Evolutionary conservation across 257 asterid species (phyloP), one percentile per base, ranked within the genome.

Genomic region (Salvia miltiorrhiza): DNA sequence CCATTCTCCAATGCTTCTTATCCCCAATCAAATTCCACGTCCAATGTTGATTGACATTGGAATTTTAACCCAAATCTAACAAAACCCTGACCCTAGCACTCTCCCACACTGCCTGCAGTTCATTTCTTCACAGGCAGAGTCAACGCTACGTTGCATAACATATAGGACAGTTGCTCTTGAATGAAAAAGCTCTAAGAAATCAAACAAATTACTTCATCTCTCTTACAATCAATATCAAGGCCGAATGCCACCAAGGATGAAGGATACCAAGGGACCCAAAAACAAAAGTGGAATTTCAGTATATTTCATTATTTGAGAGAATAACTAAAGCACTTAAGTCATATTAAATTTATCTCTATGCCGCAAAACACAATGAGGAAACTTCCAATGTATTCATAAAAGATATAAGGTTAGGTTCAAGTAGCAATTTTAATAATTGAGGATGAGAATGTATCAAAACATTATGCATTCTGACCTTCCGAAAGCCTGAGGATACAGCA

Each of bases 401-500:
- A 24, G 69, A 49, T 16, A 33, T 17, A 52, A 58, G 13, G 41
- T 39, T 57, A 20, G 56, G 53, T 3, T 63, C 30, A 3, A 32
- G 56, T 19, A 50, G 43, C 54, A 65, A 35, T 61, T 35, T 60
- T 20, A 65, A 60, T 17, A 53, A 50, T 63, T 48, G 41, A 53
- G 26, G 59, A 61, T 20, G 32, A 65, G 50, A 52, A 43, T 50
- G 16, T 20, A 55, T 16, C 4, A 50, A 66, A 57, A 73, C 70
- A 35, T n/a, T 53, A 53, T 47, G 65, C 28, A 67, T 52, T 30
- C 69, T 76, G 60, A 90, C 98, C 98, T 90, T 88, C 50, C 91
- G 89, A 78, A 93, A 93, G 72, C 98, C 98, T 19, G 61, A 69
- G 53, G 98, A 93, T 59, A 93, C 89, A 66, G 77, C 88, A 76